Evolutionary conservation across 257 asterid genomes (phyloP).

Genomic region (Sherardia arvensis): DNA sequence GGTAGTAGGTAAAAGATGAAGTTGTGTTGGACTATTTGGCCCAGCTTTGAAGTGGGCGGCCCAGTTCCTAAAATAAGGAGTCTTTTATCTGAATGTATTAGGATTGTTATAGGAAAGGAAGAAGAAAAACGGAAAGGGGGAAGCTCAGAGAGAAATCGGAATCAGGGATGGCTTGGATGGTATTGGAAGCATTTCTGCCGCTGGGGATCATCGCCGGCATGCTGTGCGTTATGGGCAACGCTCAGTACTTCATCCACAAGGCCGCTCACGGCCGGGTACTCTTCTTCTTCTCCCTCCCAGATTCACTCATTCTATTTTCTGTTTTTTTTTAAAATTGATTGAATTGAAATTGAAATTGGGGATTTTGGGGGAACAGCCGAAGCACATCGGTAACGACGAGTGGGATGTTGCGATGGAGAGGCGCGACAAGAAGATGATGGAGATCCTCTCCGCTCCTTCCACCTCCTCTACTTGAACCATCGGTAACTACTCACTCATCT

Average conservation of each 20-base stretch:
- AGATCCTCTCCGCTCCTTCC: background rate
- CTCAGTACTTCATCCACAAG: conserved; percentile 77
- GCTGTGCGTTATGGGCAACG: conserved; percentile 91
- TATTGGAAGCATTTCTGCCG: background rate
- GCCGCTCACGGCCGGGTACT: conserved; percentile 18
- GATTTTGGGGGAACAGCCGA: background rate
- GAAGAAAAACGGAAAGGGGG: background rate
- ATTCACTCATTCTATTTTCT: background rate
- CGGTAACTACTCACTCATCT: too few relatives aligned
- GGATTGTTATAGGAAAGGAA: background rate
- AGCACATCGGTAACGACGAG: conserved; percentile 3
- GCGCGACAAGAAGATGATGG: conserved; percentile 32
- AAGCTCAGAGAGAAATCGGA: background rate
- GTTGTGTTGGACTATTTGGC: too few relatives aligned
- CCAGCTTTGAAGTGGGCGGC: too few relatives aligned
- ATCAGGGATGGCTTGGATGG: background rate
- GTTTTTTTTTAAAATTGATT: too few relatives aligned
- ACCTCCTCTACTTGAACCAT: background rate
- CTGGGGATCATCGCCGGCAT: conserved; percentile 43
- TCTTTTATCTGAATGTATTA: too few relatives aligned
- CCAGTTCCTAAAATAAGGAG: too few relatives aligned
- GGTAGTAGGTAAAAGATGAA: too few relatives aligned
- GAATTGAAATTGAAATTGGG: background rate
- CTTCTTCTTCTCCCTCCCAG: background rate
- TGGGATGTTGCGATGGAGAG: conserved; percentile 2